Percentiles rank a stretch among this genome's conserved stretches.
Conservation (phyloP, 2,329 filamentous ascomycete genomes). For the Aspergillus sp. region DNA sequence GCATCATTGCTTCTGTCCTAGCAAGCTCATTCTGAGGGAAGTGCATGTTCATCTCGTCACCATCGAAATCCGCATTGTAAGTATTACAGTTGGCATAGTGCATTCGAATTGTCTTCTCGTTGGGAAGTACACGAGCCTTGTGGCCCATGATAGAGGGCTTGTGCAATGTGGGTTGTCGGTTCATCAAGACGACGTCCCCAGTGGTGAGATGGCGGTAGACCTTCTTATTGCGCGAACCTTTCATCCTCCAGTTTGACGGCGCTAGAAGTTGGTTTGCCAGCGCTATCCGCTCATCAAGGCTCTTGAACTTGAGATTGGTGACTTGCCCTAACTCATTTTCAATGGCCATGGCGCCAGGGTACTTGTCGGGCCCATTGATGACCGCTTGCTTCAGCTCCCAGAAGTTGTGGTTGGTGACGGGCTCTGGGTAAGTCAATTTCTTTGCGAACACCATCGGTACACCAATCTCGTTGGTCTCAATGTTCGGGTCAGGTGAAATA, state of each 20-base stretch:
- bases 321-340: slow-evolving; percentile 95
- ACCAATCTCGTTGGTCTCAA: slow-evolving; percentile 98
- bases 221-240: slow-evolving; percentile 85
- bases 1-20: slow-evolving; percentile 83
- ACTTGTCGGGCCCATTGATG: slow-evolving; percentile 88
- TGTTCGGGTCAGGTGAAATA: slow-evolving; percentile 97
- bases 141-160: slow-evolving; percentile 99
- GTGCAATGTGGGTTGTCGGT: slow-evolving; percentile 94
- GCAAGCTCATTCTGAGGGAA: slow-evolving; percentile 97
- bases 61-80: slow-evolving; percentile 99
- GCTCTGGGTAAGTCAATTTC: slow-evolving; percentile 94
- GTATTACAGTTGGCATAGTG: slow-evolving; percentile 99
- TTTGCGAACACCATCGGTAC: slow-evolving; percentile 97
- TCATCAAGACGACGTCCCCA: slow-evolving; percentile 97
- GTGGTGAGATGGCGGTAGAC: slow-evolving; percentile 95
- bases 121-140: slow-evolving; percentile 83
- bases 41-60: slow-evolving; percentile 99
- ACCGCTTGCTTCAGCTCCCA: slow-evolving; percentile 94
- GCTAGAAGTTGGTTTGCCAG: slow-evolving; percentile 91
- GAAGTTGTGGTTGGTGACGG: slow-evolving; percentile 96
- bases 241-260: slow-evolving; percentile 71
- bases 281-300: slow-evolving; percentile 80
- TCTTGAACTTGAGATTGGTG: slow-evolving; percentile 83
- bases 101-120: slow-evolving; percentile 98
- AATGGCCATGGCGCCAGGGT: slow-evolving; percentile 91